phyloP scores from a whole-genome alignment of 2,329 filamentous ascomycete species.

The Metarhizium guizhouense region DNA sequence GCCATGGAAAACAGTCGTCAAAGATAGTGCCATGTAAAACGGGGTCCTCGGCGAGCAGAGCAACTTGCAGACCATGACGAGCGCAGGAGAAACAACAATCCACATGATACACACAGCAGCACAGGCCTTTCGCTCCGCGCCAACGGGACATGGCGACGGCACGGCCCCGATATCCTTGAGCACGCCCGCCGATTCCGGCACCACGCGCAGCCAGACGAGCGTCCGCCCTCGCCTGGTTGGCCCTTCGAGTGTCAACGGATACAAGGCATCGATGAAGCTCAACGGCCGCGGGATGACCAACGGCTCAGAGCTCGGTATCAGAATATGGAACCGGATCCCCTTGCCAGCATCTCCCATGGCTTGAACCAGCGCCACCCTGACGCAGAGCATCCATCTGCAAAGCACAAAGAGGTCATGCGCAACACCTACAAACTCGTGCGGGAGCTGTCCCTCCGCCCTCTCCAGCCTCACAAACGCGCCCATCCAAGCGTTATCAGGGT shows the following conservation, averaged over 20 bases:
- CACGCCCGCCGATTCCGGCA: not conserved
- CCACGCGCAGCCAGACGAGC: conserved; percentile 4
- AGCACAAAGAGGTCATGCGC: conserved; percentile 5
- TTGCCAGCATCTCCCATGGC: conserved; percentile 2
- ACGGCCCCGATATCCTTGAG: conserved; percentile 5
- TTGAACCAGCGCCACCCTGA: conserved; percentile 5
- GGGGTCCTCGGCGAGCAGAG: not conserved
- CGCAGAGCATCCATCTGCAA: conserved; percentile 7
- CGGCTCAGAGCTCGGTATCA: conserved; percentile 2
- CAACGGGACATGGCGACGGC: not conserved
- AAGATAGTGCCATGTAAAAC: not conserved
- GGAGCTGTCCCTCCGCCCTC: conserved; percentile 1
- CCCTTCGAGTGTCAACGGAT: conserved; percentile 3
- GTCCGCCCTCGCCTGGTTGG: conserved; percentile 1
- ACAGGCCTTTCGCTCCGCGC: not conserved
- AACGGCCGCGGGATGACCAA: conserved; percentile 6
- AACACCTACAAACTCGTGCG: conserved; percentile 2
- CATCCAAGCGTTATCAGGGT: conserved; percentile 5
- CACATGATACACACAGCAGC: not conserved
- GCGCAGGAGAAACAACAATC: not conserved
- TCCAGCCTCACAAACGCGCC: conserved; percentile 4
- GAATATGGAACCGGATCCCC: conserved; percentile 3
- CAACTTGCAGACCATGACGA: not conserved
- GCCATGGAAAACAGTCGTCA: not conserved
- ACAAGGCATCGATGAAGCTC: not conserved